phyloP scores from a whole-genome alignment of 768 basidiomycete genomes.

The Hydnomerulius pinastri region DNA sequence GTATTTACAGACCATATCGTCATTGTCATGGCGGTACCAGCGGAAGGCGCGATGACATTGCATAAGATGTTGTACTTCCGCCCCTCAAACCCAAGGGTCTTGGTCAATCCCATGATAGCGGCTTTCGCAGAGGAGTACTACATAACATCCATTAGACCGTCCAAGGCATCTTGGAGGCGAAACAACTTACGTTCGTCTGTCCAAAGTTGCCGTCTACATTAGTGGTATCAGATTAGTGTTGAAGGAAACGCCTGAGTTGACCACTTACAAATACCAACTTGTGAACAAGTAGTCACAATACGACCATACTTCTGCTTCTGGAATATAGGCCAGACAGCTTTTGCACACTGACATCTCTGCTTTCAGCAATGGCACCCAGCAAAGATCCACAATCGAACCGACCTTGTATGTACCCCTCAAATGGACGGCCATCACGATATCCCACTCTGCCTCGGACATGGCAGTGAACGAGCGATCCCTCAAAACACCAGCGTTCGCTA shows the following conservation, averaged over 20 bases:
- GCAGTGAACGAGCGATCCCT: conserved; percentile 91
- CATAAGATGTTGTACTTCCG: conserved; percentile 87
- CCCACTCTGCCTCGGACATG: conserved; percentile 94
- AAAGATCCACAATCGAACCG: conserved; percentile 1
- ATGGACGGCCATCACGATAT: conserved; percentile 86
- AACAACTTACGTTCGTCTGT: conserved; percentile 72
- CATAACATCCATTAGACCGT: not conserved
- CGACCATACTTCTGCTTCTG: conserved; percentile 95
- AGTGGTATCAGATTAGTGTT: not conserved
- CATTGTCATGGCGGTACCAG: conserved; percentile 90
- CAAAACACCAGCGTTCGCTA: conserved; percentile 93
- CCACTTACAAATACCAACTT: conserved; percentile 88
- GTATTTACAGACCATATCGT: conserved; percentile 61
- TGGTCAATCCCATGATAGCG: conserved; percentile 88
- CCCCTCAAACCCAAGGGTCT: conserved; percentile 89
- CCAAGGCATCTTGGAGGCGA: not conserved
- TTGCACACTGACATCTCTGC: conserved; percentile 64
- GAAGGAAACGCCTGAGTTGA: not conserved
- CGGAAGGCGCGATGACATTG: conserved; percentile 85
- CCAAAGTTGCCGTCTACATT: conserved; percentile 90
- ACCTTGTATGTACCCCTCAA: conserved; percentile 92
- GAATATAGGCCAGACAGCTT: conserved; percentile 97
- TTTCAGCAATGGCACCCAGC: not conserved
- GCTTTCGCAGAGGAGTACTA: conserved; percentile 93
- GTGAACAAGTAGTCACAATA: conserved; percentile 91